Evolutionary conservation across 2,329 filamentous ascomycete genomes (phyloP), one percentile per base, ranked within the genome.

Genomic region (Colletotrichum sp.): DNA sequence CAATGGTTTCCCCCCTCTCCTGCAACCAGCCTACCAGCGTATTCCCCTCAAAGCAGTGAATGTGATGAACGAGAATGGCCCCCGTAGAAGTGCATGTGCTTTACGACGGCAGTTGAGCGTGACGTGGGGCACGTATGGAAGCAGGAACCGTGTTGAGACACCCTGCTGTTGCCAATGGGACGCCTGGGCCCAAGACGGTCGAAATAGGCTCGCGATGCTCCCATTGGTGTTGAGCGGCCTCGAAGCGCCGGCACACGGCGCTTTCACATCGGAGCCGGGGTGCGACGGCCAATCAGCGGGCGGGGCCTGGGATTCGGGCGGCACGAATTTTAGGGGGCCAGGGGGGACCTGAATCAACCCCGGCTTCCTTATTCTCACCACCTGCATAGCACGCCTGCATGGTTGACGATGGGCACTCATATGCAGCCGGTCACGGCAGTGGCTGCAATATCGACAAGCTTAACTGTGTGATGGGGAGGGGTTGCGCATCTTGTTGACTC

Each of bases 241-340:
- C 71, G 76, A 78, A 78, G 77, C 77, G 77, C 77, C 70, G 71
- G 68, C 61, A 70, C 57, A 70, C 63, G 67, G 76, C 77, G 76
- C 74, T 71, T 77, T 78, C 67, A 77, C 71, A 69, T 76, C 65
- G 55, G 60, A 52, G 67, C 76, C 71, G 69, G 77, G 67, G 48
- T 58, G 30, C 12, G n/a, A 5, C 24, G 48, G 28, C 77, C 77
- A 78, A 78, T 78, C 64, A 77, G 65, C 26, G 52, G 36, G 18
- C 15, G 55, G 30, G 18, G 26, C 38, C 64, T 26, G 65, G 67
- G 72, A 48, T 67, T 66, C 68, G 72, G 43, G 77, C 76, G 75
- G 72, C 72, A 72, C 65, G 21, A 63, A 65, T 28, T 71, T 69
- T 34, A 73, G 43, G 68, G 68, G 68, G 16, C 15, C 12, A 30